These are phyloP conservation scores for Emydomyces testavorans DNA, from an alignment of 2,329 filamentous ascomycete genomes.

Conservation along the genomic window DNA sequence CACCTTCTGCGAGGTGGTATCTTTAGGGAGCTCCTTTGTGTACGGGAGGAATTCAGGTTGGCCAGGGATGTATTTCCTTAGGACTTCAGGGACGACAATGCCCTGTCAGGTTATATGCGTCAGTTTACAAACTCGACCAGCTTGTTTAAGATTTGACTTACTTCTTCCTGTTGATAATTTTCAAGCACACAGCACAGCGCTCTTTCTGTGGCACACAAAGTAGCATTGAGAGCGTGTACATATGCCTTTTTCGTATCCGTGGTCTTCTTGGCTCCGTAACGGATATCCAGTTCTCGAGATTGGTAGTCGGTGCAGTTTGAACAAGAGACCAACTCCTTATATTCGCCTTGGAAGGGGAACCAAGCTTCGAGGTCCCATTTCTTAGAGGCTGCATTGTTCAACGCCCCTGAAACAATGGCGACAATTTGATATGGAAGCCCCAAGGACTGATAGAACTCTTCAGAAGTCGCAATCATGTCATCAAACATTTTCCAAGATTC, in stretches of 20 bases:
- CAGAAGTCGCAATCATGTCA: constrained; percentile 77
- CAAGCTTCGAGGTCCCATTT: constrained; percentile 95
- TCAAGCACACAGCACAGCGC: constrained; percentile 90
- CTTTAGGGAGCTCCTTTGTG: constrained; percentile 71
- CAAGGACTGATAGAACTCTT: constrained; percentile 90
- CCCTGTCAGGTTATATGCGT: constrained; percentile 40
- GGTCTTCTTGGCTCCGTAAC: constrained; percentile 77
- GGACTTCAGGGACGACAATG: constrained; percentile 65
- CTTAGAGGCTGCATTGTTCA: constrained; percentile 82
- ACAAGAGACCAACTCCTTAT: constrained; percentile 96
- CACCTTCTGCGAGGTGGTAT: constrained; percentile 51
- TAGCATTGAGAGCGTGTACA: constrained; percentile 85
- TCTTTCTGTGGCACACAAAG: constrained; percentile 78
- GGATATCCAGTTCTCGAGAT: constrained; percentile 82
- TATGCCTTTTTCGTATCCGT: constrained; percentile 83
- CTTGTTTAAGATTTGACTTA: constrained; percentile 32
- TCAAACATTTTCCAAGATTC: constrained; percentile 91
- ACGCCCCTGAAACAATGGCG: constrained; percentile 85
- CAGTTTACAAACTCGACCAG: not conserved
- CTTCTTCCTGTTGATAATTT: constrained; percentile 88
- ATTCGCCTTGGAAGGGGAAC: constrained; percentile 93
- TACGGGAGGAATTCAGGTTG: constrained; percentile 82
- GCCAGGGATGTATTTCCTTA: constrained; percentile 83
- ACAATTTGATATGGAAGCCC: constrained; percentile 84
- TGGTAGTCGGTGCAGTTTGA: constrained; percentile 99